A percentile compares a stretch with the other conserved stretches of the same genome.
Conservation (phyloP, 176 grass and related monocot genomes). For the Puya raimondii region DNA sequence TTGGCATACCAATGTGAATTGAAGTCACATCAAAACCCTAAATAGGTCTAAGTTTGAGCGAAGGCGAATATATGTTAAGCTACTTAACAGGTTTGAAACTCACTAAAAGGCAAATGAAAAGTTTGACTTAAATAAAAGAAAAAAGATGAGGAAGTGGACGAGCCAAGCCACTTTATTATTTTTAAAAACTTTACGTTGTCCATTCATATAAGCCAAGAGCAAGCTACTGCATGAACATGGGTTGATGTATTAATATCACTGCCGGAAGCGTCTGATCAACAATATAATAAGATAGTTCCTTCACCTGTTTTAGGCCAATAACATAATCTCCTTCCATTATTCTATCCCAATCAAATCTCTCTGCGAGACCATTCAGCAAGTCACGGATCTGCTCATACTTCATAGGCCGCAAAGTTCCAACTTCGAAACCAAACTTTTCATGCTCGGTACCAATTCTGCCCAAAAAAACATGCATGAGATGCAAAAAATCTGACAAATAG, state of each 20-base stretch:
- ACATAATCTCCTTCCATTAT: conserved; percentile 74
- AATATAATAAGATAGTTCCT: not conserved
- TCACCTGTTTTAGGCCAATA: conserved; percentile 84
- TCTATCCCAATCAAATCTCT: conserved; percentile 92
- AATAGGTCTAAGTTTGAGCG: too few species aligned
- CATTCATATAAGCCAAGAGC: too few species aligned
- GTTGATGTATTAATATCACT: not conserved
- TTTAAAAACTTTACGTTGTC: too few species aligned
- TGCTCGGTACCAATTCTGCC: conserved; percentile 96
- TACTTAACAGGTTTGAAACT: too few species aligned
- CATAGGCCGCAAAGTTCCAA: conserved; percentile 72
- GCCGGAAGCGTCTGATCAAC: not conserved
- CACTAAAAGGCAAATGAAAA: too few species aligned
- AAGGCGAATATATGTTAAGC: too few species aligned
- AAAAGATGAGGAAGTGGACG: too few species aligned
- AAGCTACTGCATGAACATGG: not conserved
- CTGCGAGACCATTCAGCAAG: conserved; percentile 68
- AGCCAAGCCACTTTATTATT: too few species aligned
- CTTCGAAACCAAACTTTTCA: conserved; percentile 96
- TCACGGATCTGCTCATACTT: conserved; percentile 87
- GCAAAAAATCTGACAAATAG: not conserved
- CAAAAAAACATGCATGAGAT: conserved; percentile 3
- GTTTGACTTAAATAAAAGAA: too few species aligned
- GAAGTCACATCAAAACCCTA: too few species aligned
- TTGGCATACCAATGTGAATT: too few species aligned